These are phyloP conservation scores for Bruguiera hainesii DNA, from an alignment of 441 rosid species.

Conservation along the genomic window DNA sequence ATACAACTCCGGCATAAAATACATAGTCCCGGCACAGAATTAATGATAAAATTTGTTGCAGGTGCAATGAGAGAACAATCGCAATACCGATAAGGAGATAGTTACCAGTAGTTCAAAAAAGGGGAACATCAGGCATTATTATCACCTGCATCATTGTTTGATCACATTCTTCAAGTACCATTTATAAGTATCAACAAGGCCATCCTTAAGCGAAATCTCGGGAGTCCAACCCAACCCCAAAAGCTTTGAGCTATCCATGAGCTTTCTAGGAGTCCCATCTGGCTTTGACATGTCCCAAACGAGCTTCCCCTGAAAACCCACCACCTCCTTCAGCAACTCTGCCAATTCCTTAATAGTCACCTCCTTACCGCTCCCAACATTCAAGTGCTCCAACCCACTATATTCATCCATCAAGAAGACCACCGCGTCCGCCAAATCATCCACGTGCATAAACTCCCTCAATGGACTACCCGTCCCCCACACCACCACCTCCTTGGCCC, in stretches of 20 bases:
- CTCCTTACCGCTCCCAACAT: constrained; percentile 91
- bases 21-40: neutral
- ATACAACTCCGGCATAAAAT: no score
- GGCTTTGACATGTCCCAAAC: constrained; percentile 87
- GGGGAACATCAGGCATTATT: neutral
- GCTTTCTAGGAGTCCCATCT: constrained; percentile 91
- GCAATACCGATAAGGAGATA: neutral
- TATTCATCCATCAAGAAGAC: constrained; percentile 13
- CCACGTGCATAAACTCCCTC: constrained; percentile 92
- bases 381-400: constrained; percentile 42
- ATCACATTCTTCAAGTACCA: constrained; percentile 79
- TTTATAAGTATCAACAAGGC: constrained; percentile 80
- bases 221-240: constrained; percentile 76
- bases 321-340: constrained; percentile 86
- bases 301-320: constrained; percentile 76
- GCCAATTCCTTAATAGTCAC: constrained; percentile 87
- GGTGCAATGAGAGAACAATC: neutral
- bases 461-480: constrained; percentile 96
- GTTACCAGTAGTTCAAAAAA: neutral
- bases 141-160: constrained; percentile 15
- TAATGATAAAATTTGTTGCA: neutral
- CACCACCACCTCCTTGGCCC: constrained; percentile 76
- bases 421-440: constrained; percentile 87
- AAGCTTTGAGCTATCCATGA: constrained; percentile 91
- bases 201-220: constrained; percentile 66